phyloP scores from a whole-genome alignment of 768 basidiomycete genomes.

The Leccinum imitatum region DNA sequence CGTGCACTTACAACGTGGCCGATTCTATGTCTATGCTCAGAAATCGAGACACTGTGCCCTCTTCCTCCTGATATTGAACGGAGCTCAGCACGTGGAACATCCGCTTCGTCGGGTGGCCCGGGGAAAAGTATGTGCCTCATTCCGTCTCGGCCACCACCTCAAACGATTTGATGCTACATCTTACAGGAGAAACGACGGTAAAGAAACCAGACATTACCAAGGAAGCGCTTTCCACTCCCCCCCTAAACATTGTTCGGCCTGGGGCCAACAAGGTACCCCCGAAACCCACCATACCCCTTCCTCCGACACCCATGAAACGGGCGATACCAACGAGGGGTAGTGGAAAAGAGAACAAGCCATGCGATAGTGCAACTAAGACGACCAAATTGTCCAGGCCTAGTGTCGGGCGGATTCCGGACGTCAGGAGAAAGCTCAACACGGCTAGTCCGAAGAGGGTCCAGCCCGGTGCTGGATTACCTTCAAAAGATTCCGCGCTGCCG shows the following conservation, averaged over 20 bases:
- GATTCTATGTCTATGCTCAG: background rate
- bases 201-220: background rate
- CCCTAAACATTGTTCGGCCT: conserved; percentile 4
- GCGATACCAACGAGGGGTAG: conserved; percentile 1
- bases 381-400: conserved; percentile 3
- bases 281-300: conserved; percentile 6
- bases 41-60: background rate
- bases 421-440: conserved; percentile 3
- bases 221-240: background rate
- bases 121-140: conserved; percentile 6
- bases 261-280: conserved; percentile 8
- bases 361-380: conserved; percentile 5
- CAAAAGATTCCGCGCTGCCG: background rate
- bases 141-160: background rate
- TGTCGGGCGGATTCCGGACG: background rate
- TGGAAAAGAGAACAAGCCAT: conserved; percentile 19
- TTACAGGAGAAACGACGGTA: conserved; percentile 6
- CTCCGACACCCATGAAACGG: conserved; percentile 1
- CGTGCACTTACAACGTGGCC: background rate
- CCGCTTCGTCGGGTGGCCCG: background rate
- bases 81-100: background rate
- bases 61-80: background rate
- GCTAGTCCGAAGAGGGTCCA: conserved; percentile 8
- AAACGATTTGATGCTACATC: background rate
- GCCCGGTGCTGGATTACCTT: conserved; percentile 7